Base-by-base conservation (phyloP, 495 filamentous ascomycete genomes). In the Penicillium soppii region DNA sequence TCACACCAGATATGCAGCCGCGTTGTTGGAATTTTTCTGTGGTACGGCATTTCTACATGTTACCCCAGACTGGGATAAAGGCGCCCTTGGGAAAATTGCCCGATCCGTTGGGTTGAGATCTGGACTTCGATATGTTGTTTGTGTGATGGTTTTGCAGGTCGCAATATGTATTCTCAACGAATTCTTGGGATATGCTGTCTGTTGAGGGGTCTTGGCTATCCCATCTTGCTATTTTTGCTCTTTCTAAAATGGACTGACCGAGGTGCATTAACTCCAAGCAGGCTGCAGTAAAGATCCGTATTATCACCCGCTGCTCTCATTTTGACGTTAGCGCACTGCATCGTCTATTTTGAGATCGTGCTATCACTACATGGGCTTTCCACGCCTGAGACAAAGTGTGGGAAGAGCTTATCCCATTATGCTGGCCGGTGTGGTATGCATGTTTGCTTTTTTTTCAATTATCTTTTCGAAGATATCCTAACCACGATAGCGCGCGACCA, bases 1-100 rank as follows among this genome's bases (percentile, higher is more conserved):
- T 47, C 44, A 37, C 32, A 37, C 44, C 7, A 22, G 30, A 26
- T 46, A 23, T 46, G 43, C 44, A 43, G 41, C 25, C 26, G 25
- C 26, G 26, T 30, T 19, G 21, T 27, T 47, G 44, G 43, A 27
- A 7, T 22, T 36, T 21, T 35, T 4, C 4, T 46, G n/a, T 23
- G 40, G 1, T 27, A 32, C 17, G 21, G 16, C 37, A 22, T 22
- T 40, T 6, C 17, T 40, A 12, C 10, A 12, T 40, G 9, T 36
- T 35, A 22, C 35, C 43, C 43, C 29, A 29, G 21, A 19, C 23
- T 43, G 26, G 22, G 27, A 3, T 12, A 12, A 32, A 12, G 10
- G 5, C 10, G 29, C 8, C 29, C 29, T 12, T 12, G 4, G 7
- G 29, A 32, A 12, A 32, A 27, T 27, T 27, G 25, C 25, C 35